A percentile compares a stretch with the other conserved stretches of the same genome.
phyloP scores from a whole-genome alignment of 768 basidiomycete species.

The Trametes coccinea region DNA sequence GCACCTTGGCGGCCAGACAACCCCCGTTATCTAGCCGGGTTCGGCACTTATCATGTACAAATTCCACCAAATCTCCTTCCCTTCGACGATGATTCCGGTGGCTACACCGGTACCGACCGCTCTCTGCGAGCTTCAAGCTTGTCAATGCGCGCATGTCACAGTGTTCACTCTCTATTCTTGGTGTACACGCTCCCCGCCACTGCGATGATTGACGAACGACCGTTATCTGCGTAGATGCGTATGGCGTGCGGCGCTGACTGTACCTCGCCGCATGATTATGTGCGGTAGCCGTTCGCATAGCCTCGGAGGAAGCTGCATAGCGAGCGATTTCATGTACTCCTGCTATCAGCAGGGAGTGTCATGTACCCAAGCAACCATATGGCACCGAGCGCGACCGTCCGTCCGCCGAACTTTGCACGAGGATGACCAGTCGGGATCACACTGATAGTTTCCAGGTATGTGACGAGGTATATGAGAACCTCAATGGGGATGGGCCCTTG shows the following conservation, averaged over 20 bases:
- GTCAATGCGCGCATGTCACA: background rate
- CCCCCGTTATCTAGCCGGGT: background rate
- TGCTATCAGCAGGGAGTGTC: slow-evolving; percentile 3
- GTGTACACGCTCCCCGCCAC: background rate
- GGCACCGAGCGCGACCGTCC: background rate
- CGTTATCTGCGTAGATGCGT: slow-evolving; percentile 14
- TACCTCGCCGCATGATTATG: slow-evolving; percentile 10
- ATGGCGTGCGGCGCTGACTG: slow-evolving; percentile 9
- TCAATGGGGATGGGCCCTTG: background rate
- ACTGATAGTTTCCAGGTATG: background rate
- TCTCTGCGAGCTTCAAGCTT: background rate
- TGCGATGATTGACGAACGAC: background rate
- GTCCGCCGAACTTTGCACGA: background rate
- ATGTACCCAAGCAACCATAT: slow-evolving; percentile 13
- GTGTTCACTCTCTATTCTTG: background rate
- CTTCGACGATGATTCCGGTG: background rate
- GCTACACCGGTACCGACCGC: background rate
- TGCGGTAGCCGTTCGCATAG: slow-evolving; percentile 15
- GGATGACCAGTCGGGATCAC: background rate
- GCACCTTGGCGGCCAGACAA: background rate
- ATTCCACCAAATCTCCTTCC: background rate
- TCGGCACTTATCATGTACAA: background rate
- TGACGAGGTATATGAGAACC: slow-evolving; percentile 6
- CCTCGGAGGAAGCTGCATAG: slow-evolving; percentile 10
- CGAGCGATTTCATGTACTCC: slow-evolving; percentile 1